These are phyloP conservation scores for Ogataea pignaliae DNA, from an alignment of 805 yeast genomes.

Conservation along the genomic window DNA sequence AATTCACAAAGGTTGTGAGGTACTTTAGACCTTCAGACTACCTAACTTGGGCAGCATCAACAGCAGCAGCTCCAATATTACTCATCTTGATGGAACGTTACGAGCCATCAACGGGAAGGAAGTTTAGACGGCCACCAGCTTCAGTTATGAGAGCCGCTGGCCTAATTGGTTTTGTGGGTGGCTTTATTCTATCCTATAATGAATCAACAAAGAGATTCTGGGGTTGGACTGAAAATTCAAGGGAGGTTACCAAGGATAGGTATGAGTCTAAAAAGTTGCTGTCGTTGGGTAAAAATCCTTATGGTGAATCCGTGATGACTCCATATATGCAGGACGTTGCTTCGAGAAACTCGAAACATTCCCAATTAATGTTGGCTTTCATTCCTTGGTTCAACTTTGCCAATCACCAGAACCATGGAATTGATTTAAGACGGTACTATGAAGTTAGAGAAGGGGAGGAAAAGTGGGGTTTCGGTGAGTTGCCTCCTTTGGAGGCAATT, in stretches of 20 bases:
- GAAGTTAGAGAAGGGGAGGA: slow-evolving; percentile 57
- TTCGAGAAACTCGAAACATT: slow-evolving; percentile 71
- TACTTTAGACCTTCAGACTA: slow-evolving; percentile 71
- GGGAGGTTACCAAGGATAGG: slow-evolving; percentile 71
- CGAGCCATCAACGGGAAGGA: slow-evolving; percentile 44
- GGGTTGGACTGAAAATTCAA: slow-evolving; percentile 69
- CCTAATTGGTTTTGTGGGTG: slow-evolving; percentile 63
- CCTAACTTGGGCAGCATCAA: slow-evolving; percentile 42
- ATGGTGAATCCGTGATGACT: slow-evolving; percentile 56
- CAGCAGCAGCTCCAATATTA: slow-evolving; percentile 47
- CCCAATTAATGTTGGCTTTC: slow-evolving; percentile 53
- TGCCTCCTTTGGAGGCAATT: slow-evolving; percentile 49
- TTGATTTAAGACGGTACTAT: slow-evolving; percentile 57
- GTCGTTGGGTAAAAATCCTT: slow-evolving; percentile 61
- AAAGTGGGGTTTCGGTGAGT: slow-evolving; percentile 43
- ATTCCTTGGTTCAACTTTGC: slow-evolving; percentile 83
- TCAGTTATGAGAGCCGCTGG: slow-evolving; percentile 55
- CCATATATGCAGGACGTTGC: slow-evolving; percentile 72
- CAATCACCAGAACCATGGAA: slow-evolving; percentile 78
- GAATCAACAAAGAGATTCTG: slow-evolving; percentile 67
- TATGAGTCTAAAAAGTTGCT: slow-evolving; percentile 65
- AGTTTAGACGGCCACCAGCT: slow-evolving; percentile 46
- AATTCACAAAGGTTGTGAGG: slow-evolving; percentile 63
- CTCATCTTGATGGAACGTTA: slow-evolving; percentile 40
- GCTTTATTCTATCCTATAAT: slow-evolving; percentile 67